Percentiles rank a stretch among this genome's conserved stretches.
These are phyloP conservation scores for Penicillium antarcticum DNA, from an alignment of 495 filamentous ascomycete species.

Conservation along the genomic window DNA sequence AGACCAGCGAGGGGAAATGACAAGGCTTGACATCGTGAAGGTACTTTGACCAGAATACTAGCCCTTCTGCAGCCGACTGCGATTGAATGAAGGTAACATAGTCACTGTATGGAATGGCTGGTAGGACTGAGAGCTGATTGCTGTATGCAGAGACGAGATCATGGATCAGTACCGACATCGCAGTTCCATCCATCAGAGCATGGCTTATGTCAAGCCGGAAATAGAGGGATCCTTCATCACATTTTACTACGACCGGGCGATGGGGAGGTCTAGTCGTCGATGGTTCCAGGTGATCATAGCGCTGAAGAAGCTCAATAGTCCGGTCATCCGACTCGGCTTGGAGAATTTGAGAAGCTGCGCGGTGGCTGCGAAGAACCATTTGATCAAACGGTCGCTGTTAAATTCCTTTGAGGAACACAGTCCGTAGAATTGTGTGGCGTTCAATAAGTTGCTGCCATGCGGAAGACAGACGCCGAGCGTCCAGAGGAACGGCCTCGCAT, in stretches of 20 bases:
- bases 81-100: background rate
- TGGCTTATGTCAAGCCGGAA: background rate
- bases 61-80: background rate
- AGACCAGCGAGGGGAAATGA: background rate
- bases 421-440: slow-evolving; percentile 46
- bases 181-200: background rate
- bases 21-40: background rate
- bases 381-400: background rate
- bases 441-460: slow-evolving; percentile 48
- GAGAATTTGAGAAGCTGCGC: background rate
- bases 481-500: background rate
- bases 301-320: background rate
- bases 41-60: background rate
- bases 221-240: background rate
- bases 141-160: background rate
- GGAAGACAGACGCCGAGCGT: background rate
- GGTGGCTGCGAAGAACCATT: background rate
- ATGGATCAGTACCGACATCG: background rate
- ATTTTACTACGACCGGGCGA: background rate
- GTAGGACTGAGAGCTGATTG: background rate
- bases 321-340: background rate
- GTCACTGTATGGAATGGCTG: background rate
- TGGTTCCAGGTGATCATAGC: background rate
- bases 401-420: slow-evolving; percentile 39
- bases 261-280: background rate